Conservation (phyloP, 345 rosid species). For the Carallia brachiata region DNA sequence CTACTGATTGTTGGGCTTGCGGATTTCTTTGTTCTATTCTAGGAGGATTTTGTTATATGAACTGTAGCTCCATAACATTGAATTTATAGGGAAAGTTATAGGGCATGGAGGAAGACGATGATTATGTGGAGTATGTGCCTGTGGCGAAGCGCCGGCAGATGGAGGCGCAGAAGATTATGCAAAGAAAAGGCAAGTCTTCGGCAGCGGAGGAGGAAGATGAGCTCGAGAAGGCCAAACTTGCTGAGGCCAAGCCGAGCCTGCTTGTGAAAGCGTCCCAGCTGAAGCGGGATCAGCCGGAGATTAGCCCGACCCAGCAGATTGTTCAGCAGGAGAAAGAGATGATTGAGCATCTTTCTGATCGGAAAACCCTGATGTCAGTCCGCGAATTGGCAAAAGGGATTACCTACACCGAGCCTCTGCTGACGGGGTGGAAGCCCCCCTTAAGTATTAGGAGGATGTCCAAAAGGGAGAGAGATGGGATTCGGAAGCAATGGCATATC, state of each 20-base stretch:
- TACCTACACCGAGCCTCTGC: slow-evolving; percentile 67
- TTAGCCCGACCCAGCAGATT: slow-evolving; percentile 72
- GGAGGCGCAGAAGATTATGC: slow-evolving; percentile 71
- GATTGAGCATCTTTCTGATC: slow-evolving; percentile 81
- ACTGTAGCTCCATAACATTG: too few species aligned
- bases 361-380: slow-evolving; percentile 81
- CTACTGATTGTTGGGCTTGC: too few species aligned
- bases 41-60: too few species aligned
- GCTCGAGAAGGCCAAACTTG: slow-evolving; percentile 56
- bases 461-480: slow-evolving; percentile 51
- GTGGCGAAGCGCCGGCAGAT: slow-evolving; percentile 78
- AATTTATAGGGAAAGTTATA: too few species aligned
- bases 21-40: too few species aligned
- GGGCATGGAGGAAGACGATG: slow-evolving; percentile 68
- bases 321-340: slow-evolving; percentile 92
- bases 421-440: slow-evolving; percentile 92
- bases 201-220: slow-evolving; percentile 59
- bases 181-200: slow-evolving; percentile 69
- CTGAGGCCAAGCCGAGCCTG: slow-evolving; percentile 80
- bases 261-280: slow-evolving; percentile 90
- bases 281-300: slow-evolving; percentile 75
- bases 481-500: slow-evolving; percentile 91
- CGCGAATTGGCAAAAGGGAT: slow-evolving; percentile 92
- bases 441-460: slow-evolving; percentile 63
- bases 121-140: slow-evolving; percentile 74